These are phyloP conservation scores for Podila epigama DNA, from an alignment of 192 early-diverging fungal species.

Conservation along the genomic window DNA sequence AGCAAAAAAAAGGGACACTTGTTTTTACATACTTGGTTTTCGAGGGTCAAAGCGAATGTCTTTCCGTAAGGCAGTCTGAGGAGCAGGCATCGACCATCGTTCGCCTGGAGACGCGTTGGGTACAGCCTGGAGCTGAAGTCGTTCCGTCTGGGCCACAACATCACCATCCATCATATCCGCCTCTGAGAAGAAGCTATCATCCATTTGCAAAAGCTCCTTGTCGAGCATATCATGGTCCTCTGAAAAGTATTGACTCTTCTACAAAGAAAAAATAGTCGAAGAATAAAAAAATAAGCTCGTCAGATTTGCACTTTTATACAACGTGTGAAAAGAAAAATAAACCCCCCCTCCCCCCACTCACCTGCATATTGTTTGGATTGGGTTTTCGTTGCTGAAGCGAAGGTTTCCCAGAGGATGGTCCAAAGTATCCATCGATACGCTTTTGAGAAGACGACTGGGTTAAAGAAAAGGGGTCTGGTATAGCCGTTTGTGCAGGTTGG, in stretches of 20 bases:
- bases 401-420: not conserved
- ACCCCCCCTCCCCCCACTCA: not conserved
- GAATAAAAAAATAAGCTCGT: not conserved
- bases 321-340: too few relatives aligned
- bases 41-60: too few relatives aligned
- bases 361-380: not conserved
- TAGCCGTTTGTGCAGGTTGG: not conserved
- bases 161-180: not conserved
- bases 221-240: not conserved
- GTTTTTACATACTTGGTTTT: too few relatives aligned
- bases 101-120: not conserved
- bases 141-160: not conserved
- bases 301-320: not conserved
- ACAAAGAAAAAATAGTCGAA: not conserved
- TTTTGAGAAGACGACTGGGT: not conserved
- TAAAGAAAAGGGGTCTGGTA: not conserved
- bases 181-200: too few relatives aligned
- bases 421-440: not conserved
- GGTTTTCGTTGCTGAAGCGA: not conserved
- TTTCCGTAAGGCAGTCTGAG: conserved; percentile 1
- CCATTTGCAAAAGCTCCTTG: not conserved
- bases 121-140: not conserved
- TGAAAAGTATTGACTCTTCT: conserved; percentile 16
- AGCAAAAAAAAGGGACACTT: too few relatives aligned
- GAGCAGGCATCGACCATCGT: not conserved